phyloP scores from a whole-genome alignment of 495 filamentous ascomycete genomes.

The Neurospora africana region DNA sequence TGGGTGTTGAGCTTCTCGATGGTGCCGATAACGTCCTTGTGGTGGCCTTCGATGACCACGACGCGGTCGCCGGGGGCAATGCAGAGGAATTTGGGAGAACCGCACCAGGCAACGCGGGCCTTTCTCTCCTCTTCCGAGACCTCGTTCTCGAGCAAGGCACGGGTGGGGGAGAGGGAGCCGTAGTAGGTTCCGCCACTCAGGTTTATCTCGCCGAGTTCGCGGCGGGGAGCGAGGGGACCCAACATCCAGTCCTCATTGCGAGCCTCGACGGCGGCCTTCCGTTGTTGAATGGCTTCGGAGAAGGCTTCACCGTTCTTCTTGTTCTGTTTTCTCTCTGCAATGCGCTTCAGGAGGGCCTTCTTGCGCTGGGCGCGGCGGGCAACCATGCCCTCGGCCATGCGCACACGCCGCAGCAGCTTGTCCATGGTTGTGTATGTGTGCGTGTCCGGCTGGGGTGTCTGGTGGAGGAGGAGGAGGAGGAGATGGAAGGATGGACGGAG shows the following conservation, averaged over 20 bases:
- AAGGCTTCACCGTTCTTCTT: conserved; percentile 1
- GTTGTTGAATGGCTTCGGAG: conserved; percentile 7
- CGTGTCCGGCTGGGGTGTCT: neutral
- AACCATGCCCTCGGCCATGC: conserved; percentile 54
- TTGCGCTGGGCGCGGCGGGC: conserved; percentile 36
- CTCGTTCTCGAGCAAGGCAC: conserved; percentile 14
- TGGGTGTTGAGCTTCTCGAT: conserved; percentile 37
- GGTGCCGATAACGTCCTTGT: conserved; percentile 70
- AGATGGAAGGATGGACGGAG: neutral
- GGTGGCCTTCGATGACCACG: conserved; percentile 61
- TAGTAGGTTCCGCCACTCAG: conserved; percentile 14
- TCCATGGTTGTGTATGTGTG: conserved; percentile 47
- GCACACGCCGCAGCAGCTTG: conserved; percentile 60
- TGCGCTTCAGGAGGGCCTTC: conserved; percentile 17
- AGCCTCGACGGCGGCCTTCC: conserved; percentile 21
- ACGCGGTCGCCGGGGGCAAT: conserved; percentile 65
- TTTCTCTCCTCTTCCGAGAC: conserved; percentile 13
- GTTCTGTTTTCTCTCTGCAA: conserved; percentile 25
- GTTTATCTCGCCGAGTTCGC: conserved; percentile 47
- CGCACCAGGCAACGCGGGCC: conserved; percentile 32
- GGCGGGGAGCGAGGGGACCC: conserved; percentile 63
- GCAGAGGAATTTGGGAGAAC: conserved; percentile 49
- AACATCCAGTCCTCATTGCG: conserved; percentile 60
- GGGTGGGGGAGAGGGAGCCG: conserved; percentile 15
- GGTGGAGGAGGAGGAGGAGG: neutral